Evolutionary conservation across 2,329 filamentous ascomycete genomes (phyloP).

Genomic region (Pseudophaeomoniella oleicola): DNA sequence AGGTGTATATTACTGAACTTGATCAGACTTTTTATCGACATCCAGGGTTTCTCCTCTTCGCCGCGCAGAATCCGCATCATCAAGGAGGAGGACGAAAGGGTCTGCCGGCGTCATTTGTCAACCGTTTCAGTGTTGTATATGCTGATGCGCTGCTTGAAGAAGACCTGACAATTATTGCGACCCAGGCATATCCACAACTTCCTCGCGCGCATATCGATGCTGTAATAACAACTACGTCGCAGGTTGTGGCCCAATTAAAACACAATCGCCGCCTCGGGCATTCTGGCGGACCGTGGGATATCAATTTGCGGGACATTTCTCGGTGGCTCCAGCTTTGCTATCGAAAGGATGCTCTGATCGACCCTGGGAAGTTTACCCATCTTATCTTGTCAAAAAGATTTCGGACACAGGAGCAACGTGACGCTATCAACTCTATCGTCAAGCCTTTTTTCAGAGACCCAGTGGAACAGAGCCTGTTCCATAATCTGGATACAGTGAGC

Average conservation of each 20-base stretch:
- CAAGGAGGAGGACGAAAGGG: slow-evolving; percentile 94
- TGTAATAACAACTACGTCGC: slow-evolving; percentile 66
- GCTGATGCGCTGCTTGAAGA: slow-evolving; percentile 74
- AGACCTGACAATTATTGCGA: slow-evolving; percentile 71
- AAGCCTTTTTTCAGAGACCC: slow-evolving; percentile 43
- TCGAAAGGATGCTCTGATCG: slow-evolving; percentile 44
- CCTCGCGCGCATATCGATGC: slow-evolving; percentile 43
- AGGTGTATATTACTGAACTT: slow-evolving; percentile 88
- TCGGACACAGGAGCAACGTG: slow-evolving; percentile 54
- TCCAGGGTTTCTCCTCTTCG: slow-evolving; percentile 82
- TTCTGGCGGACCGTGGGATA: slow-evolving; percentile 75
- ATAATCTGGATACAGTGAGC: slow-evolving; percentile 50
- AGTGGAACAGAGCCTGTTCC: slow-evolving; percentile 49
- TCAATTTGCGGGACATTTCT: slow-evolving; percentile 80
- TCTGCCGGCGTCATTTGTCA: slow-evolving; percentile 88
- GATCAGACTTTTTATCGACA: slow-evolving; percentile 89
- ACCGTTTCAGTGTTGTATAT: slow-evolving; percentile 95
- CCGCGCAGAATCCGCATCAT: slow-evolving; percentile 93
- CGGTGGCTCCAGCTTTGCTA: slow-evolving; percentile 69
- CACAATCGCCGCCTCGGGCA: slow-evolving; percentile 38
- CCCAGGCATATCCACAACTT: slow-evolving; percentile 57
- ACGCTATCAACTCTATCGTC: slow-evolving; percentile 52
- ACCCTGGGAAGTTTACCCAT: slow-evolving; percentile 60
- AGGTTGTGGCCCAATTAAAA: slow-evolving; percentile 59
- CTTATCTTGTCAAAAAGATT: slow-evolving; percentile 82